Evolutionary conservation across 1,139 yeast genomes (phyloP).

Genomic region (Kurtzmaniella quercitrusa): DNA sequence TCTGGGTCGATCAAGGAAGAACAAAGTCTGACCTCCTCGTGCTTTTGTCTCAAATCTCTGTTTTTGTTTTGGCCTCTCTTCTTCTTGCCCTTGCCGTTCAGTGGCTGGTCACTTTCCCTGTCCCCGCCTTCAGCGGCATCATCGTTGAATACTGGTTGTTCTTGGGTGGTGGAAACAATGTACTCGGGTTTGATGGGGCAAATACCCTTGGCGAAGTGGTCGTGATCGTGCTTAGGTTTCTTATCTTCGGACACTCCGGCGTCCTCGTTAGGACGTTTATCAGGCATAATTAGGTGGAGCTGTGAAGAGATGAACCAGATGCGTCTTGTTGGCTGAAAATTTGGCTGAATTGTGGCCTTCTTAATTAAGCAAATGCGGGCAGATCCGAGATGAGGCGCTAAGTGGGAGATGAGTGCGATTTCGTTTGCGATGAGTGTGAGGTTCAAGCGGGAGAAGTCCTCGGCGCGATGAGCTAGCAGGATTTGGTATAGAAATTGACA

Average conservation of each 20-base stretch:
- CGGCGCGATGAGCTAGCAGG: too few species aligned
- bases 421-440: too few species aligned
- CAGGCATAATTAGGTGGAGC: not conserved
- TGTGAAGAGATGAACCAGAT: too few species aligned
- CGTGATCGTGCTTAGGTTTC: conserved; percentile 5
- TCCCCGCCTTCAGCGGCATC: conserved; percentile 47
- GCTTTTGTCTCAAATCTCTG: conserved; percentile 70
- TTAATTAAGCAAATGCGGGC: too few species aligned
- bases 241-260: not conserved
- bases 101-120: conserved; percentile 24
- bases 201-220: conserved; percentile 41
- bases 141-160: conserved; percentile 40
- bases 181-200: conserved; percentile 67
- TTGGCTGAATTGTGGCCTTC: too few species aligned
- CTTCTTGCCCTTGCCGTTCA: conserved; percentile 38
- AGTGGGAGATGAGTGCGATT: too few species aligned
- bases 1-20: conserved; percentile 54
- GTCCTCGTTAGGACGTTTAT: conserved; percentile 7
- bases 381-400: too few species aligned
- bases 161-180: conserved; percentile 28
- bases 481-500: too few species aligned
- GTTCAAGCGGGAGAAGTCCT: too few species aligned
- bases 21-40: conserved; percentile 67
- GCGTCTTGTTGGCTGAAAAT: too few species aligned
- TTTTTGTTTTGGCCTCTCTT: conserved; percentile 85